phyloP scores from a whole-genome alignment of 768 basidiomycete genomes.

The Kwoniella dendrophila region DNA sequence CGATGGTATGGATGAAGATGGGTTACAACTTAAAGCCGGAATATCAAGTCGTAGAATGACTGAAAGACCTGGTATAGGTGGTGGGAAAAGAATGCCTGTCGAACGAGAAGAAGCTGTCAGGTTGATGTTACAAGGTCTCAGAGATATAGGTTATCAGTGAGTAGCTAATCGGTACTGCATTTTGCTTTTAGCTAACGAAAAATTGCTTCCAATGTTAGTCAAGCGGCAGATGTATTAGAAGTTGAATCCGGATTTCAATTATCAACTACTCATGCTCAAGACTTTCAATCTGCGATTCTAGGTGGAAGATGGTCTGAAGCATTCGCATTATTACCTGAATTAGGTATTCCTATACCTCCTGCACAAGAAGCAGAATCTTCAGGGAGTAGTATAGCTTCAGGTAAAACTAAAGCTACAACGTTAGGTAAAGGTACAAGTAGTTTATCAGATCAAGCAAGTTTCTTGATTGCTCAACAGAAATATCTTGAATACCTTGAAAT shows the following conservation, averaged over 20 bases:
- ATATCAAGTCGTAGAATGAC: neutral
- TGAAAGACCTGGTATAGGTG: conserved; percentile 14
- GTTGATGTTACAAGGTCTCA: conserved; percentile 81
- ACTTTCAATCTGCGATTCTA: conserved; percentile 77
- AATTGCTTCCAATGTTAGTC: too few species aligned
- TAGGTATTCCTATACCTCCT: conserved; percentile 62
- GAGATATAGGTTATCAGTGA: conserved; percentile 76
- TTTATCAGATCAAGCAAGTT: conserved; percentile 69
- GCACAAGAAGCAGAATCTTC: conserved; percentile 58
- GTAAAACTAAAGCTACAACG: conserved; percentile 26
- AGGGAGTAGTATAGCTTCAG: conserved; percentile 29
- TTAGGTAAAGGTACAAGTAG: conserved; percentile 24
- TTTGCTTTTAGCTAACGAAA: too few species aligned
- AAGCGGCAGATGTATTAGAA: conserved; percentile 84
- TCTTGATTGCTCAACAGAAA: conserved; percentile 91
- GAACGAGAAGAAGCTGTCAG: conserved; percentile 90
- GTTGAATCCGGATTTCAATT: conserved; percentile 89
- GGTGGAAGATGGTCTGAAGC: conserved; percentile 80
- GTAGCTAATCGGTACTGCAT: conserved; percentile 61
- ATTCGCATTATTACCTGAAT: conserved; percentile 66
- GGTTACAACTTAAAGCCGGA: neutral
- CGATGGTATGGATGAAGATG: conserved; percentile 16
- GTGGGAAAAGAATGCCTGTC: conserved; percentile 56
- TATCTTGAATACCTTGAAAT: conserved; percentile 89
- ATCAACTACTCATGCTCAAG: conserved; percentile 73